Conservation (phyloP, 257 asterid species). For the Petunia secreta region DNA sequence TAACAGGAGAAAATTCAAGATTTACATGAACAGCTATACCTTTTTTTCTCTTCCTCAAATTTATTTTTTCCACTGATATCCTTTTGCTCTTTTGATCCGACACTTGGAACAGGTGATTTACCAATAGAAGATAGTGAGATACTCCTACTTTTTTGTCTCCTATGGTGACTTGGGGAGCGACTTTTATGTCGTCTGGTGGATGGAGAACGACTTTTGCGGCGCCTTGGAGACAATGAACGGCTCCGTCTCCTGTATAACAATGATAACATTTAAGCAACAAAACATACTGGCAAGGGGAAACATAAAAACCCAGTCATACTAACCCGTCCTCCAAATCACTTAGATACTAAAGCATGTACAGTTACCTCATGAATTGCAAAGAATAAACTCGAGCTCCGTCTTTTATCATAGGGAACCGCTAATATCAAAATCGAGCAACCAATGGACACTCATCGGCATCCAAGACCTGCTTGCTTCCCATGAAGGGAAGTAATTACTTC, state of each 20-base stretch:
- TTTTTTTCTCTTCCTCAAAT: constrained; percentile 80
- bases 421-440: constrained; percentile 84
- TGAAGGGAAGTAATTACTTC: constrained; percentile 66
- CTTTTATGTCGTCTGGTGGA: constrained; percentile 70
- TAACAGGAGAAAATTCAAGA: not conserved
- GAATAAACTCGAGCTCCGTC: constrained; percentile 91
- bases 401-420: constrained; percentile 84
- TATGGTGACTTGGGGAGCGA: constrained; percentile 70
- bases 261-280: constrained; percentile 54
- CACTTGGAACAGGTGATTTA: constrained; percentile 57
- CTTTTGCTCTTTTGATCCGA: constrained; percentile 65
- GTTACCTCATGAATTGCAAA: constrained; percentile 97
- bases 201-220: constrained; percentile 73
- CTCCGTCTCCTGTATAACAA: constrained; percentile 80
- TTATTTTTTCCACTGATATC: constrained; percentile 68
- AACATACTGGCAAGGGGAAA: constrained; percentile 31
- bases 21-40: constrained; percentile 53
- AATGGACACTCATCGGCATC: constrained; percentile 86
- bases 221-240: constrained; percentile 70
- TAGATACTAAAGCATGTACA: constrained; percentile 56
- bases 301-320: constrained; percentile 43
- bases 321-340: constrained; percentile 48
- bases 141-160: constrained; percentile 69
- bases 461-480: constrained; percentile 92
- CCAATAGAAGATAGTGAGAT: constrained; percentile 50